Conservation (phyloP, 257 asterid genomes). For the Solanum lignicaule region DNA sequence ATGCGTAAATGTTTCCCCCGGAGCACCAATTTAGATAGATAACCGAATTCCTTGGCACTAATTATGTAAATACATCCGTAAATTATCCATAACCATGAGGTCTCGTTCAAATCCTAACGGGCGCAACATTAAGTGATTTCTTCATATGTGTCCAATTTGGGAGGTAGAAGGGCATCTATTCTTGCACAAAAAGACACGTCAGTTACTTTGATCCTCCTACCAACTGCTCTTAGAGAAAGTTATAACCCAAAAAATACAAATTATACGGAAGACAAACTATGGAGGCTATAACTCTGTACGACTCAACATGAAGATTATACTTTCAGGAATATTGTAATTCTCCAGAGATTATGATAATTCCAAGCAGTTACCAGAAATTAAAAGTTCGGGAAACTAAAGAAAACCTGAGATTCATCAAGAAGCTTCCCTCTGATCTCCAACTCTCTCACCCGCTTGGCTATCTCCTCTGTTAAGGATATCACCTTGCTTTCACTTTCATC, state of each 20-base stretch:
- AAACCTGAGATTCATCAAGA: slow-evolving; percentile 97
- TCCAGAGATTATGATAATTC: not conserved
- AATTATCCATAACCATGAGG: not conserved
- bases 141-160: not conserved
- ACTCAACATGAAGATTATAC: not conserved
- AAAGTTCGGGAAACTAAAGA: not conserved
- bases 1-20: not conserved
- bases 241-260: not conserved
- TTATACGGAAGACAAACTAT: not conserved
- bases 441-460: slow-evolving; percentile 53
- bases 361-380: not conserved
- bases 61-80: not conserved
- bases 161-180: not conserved
- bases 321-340: not conserved
- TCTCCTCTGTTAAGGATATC: slow-evolving; percentile 45
- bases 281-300: not conserved
- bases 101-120: not conserved
- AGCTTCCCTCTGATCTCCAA: slow-evolving; percentile 70
- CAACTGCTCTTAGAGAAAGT: not conserved
- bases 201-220: not conserved
- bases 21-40: not conserved
- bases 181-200: not conserved
- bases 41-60: not conserved
- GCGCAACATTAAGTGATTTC: not conserved
- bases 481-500: slow-evolving; percentile 51